Evolutionary conservation across 148 eudicot species (phyloP).

Genomic region (Mesembryanthemum crystallinum): DNA sequence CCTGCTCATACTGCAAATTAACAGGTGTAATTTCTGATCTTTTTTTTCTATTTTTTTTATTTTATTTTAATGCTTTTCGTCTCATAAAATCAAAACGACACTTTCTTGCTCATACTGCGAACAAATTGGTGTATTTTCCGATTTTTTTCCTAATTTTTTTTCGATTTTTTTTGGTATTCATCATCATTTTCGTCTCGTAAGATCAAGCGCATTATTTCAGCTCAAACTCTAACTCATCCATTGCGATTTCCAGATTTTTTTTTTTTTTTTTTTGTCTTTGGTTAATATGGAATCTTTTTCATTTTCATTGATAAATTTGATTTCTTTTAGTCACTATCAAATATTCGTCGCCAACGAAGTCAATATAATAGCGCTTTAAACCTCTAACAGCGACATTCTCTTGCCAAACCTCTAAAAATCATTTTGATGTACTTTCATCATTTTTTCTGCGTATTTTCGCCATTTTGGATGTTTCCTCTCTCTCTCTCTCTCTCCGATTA

Average conservation of each 20-base stretch:
- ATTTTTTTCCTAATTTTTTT: neutral
- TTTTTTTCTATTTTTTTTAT: neutral
- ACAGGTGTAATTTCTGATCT: too few species aligned
- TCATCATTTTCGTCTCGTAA: too few species aligned
- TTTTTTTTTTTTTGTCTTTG: neutral
- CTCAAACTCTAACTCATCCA: too few species aligned
- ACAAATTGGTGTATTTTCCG: neutral
- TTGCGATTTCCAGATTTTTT: neutral
- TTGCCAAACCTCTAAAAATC: neutral
- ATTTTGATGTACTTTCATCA: neutral
- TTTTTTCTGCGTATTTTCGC: neutral
- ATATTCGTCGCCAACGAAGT: neutral
- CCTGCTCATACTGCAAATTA: neutral
- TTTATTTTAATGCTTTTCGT: neutral
- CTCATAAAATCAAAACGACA: neutral
- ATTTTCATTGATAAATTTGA: neutral
- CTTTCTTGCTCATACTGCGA: neutral
- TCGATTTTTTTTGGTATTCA: neutral
- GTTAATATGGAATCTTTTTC: neutral
- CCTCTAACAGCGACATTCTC: neutral
- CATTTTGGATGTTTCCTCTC: neutral
- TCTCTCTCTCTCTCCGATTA: neutral
- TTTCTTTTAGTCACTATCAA: neutral
- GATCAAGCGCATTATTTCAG: too few species aligned
- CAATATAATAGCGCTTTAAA: neutral